Percentiles rank a stretch among this genome's conserved stretches.
Conservation (phyloP, 1,284 basidiomycete species). For the Waitea zeae region DNA sequence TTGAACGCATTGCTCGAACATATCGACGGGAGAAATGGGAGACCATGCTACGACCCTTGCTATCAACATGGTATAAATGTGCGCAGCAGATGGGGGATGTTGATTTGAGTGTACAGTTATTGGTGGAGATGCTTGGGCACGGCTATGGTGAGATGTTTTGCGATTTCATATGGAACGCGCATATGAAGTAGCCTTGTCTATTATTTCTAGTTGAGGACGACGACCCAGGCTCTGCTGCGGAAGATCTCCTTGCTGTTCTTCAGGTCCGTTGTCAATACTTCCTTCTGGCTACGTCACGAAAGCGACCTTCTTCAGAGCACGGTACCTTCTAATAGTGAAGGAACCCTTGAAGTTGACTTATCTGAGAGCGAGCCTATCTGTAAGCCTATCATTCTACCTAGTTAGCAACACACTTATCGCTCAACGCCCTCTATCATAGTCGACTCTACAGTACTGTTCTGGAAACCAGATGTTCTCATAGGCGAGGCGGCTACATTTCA, state of each 20-base stretch:
- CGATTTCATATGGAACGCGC: too few species aligned
- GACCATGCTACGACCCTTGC: constrained; percentile 48
- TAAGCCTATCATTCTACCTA: constrained; percentile 18
- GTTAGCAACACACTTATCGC: too few species aligned
- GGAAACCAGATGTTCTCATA: constrained; percentile 41
- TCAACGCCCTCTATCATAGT: constrained; percentile 26
- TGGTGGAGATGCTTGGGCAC: constrained; percentile 70
- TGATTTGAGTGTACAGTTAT: constrained; percentile 50
- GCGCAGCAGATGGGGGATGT: constrained; percentile 61
- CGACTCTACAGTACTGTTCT: constrained; percentile 49
- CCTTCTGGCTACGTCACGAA: constrained; percentile 4
- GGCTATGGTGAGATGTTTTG: too few species aligned
- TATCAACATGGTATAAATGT: constrained; percentile 66
- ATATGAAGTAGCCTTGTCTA: too few species aligned
- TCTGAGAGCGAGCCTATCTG: constrained; percentile 44
- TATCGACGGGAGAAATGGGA: constrained; percentile 75
- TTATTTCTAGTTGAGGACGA: constrained; percentile 25
- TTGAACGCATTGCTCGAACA: constrained; percentile 72
- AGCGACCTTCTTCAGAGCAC: constrained; percentile 37
- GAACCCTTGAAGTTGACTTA: constrained; percentile 41
- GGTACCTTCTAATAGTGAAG: constrained; percentile 36
- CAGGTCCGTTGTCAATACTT: constrained; percentile 24
- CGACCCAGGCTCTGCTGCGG: constrained; percentile 30
- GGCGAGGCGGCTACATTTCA: constrained; percentile 57
- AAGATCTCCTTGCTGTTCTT: constrained; percentile 52